Evolutionary conservation across 768 basidiomycete species (phyloP), one percentile per base, ranked within the genome.

Genomic region (Agaricus subrufescens): DNA sequence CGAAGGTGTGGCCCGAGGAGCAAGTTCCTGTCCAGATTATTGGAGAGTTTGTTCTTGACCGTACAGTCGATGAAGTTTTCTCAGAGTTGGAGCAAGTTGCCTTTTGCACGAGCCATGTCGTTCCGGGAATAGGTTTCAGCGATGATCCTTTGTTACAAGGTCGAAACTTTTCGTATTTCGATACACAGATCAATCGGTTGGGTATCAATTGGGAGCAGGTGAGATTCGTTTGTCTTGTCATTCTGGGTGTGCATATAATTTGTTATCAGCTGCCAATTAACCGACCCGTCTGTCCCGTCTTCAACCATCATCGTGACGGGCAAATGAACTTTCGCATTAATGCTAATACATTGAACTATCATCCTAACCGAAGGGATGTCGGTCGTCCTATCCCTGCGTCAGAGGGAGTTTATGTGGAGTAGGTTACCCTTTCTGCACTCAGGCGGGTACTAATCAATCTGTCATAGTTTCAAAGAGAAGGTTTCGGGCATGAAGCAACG

Each of bases 1-100:
- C 92, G 14, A 94, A 94, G 71, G 65, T 93, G 43, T 90, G 91
- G 83, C 91, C 91, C 0, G 84, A 92, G 66, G 88, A 92, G 54
- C 67, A 86, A 2, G 84, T 94, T 0, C 91, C 93, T 0, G 74
- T 94, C 12, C 75, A 87, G 61, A 75, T 81, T 59, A 86, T 95
- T 48, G 93, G 92, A 38, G 87, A 88, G 67, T 69, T 95, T 62
- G 79, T 84, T 2, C 67, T 89, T 34, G 75, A 88, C 62, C 75
- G 81, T 23, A 75, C 70, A 0, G 84, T 86, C 27, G 81, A 87
- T 50, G 88, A 91, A 62, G 94, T 81, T 73, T 94, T 94, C 72
- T 72, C 91, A 8, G 91, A 95, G 71, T 84, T 84, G 4, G 94
- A 96, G 70, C 92, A 94, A 69, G 86, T 86, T 51, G 93, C 92